Percentiles rank a stretch among this genome's conserved stretches.
These are phyloP conservation scores for Rhizoctonia solani DNA, from an alignment of 1,284 basidiomycete genomes.

Conservation along the genomic window DNA sequence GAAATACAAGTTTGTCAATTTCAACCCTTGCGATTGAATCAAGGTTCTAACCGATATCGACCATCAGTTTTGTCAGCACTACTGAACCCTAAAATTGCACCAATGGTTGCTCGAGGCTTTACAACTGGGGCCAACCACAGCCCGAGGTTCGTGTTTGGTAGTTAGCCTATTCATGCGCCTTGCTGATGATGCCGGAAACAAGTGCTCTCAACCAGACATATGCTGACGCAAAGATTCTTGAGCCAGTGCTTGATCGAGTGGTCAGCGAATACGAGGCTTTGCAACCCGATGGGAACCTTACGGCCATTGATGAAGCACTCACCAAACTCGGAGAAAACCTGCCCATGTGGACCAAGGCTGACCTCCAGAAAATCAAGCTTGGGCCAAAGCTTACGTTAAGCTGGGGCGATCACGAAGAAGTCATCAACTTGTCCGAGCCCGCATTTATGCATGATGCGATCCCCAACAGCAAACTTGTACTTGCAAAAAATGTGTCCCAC, in stretches of 20 bases:
- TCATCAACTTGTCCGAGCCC: not conserved
- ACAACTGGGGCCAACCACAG: conserved; percentile 2
- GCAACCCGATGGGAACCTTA: conserved; percentile 14
- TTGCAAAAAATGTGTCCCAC: not conserved
- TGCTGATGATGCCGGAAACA: not conserved
- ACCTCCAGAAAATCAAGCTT: not conserved
- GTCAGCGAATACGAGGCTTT: not conserved
- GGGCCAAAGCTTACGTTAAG: conserved; percentile 1
- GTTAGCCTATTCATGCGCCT: not conserved
- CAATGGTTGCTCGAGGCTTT: not conserved
- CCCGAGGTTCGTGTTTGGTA: not conserved
- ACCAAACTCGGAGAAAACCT: not conserved
- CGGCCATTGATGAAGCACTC: not conserved
- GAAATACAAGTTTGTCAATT: not conserved
- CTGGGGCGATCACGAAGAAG: conserved; percentile 15
- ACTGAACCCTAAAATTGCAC: not conserved
- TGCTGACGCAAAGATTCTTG: not conserved
- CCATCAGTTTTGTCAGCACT: not conserved
- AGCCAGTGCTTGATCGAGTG: not conserved
- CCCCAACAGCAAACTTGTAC: not conserved
- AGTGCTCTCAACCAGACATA: not conserved
- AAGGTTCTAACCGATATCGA: too few relatives aligned
- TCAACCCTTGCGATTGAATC: not conserved
- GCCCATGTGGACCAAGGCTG: not conserved
- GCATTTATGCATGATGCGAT: not conserved